These are phyloP conservation scores for Mytilinidion resinicola DNA, from an alignment of 495 filamentous ascomycete genomes.

Conservation along the genomic window DNA sequence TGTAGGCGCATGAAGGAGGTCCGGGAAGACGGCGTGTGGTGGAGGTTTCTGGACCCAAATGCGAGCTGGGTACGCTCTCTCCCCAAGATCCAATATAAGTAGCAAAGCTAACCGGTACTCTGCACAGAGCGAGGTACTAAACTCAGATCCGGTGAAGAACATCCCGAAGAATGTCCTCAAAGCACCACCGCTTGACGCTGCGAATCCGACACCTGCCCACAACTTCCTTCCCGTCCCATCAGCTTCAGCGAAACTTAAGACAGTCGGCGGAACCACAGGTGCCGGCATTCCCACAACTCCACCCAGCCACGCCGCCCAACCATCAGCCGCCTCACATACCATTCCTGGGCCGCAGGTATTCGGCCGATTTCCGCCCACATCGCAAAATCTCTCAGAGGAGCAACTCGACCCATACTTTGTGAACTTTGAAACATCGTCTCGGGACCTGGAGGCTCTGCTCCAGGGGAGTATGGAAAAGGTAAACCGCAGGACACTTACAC, in stretches of 20 bases:
- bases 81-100: background rate
- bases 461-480: constrained; percentile 94
- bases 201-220: constrained; percentile 85
- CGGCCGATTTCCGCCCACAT: constrained; percentile 75
- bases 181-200: constrained; percentile 86
- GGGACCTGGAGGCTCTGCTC: constrained; percentile 77
- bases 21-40: constrained; percentile 89
- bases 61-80: constrained; percentile 82
- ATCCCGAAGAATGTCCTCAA: constrained; percentile 91
- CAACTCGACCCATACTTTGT: constrained; percentile 94
- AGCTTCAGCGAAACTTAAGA: constrained; percentile 75
- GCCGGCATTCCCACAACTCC: constrained; percentile 51
- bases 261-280: constrained; percentile 42
- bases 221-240: constrained; percentile 80
- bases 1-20: constrained; percentile 91
- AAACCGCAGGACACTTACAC: constrained; percentile 79
- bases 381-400: constrained; percentile 69
- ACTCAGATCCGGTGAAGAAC: constrained; percentile 80
- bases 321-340: constrained; percentile 52
- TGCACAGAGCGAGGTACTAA: constrained; percentile 76
- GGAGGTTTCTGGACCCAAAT: constrained; percentile 95
- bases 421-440: constrained; percentile 79
- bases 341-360: constrained; percentile 60
- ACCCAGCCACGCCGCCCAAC: constrained; percentile 37
- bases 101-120: background rate